Evolutionary conservation across 306 rosid species (phyloP).

Genomic region (Fragaria nilgerrensis): DNA sequence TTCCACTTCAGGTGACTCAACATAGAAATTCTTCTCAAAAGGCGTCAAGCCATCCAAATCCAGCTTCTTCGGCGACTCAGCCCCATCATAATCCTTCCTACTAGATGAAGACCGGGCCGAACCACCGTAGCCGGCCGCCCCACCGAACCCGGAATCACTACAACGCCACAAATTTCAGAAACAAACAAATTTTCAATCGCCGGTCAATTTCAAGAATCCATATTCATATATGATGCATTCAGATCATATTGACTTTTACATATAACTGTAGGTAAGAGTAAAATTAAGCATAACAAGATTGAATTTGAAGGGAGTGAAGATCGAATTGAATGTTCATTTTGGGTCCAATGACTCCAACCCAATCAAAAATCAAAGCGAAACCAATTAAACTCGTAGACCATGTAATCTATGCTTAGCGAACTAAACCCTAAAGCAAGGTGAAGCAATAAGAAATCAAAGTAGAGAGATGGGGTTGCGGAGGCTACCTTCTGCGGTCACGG

Average conservation of each 20-base stretch:
- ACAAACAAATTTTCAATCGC: not conserved
- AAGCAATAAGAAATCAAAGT: not conserved
- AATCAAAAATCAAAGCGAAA: not conserved
- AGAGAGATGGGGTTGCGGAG: not conserved
- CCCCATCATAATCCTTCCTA: constrained; percentile 52
- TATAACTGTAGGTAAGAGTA: not conserved
- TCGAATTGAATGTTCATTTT: not conserved
- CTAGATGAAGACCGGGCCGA: constrained; percentile 54
- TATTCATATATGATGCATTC: not conserved
- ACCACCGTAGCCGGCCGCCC: constrained; percentile 47
- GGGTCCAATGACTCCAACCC: not conserved
- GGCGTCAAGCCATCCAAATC: constrained; percentile 93
- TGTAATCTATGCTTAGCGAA: not conserved
- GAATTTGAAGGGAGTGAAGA: not conserved
- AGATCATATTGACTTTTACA: not conserved
- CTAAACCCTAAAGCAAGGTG: not conserved
- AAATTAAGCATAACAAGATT: not conserved
- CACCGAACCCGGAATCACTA: constrained; percentile 86
- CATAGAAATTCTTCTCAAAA: constrained; percentile 90
- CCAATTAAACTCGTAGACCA: not conserved
- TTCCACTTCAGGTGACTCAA: constrained; percentile 65
- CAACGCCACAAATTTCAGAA: constrained; percentile 19
- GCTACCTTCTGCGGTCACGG: constrained; percentile 87
- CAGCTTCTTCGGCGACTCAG: constrained; percentile 58
- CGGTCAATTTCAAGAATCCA: not conserved